Conservation (phyloP, 495 filamentous ascomycete genomes). For the Aspergillus nanangensis region DNA sequence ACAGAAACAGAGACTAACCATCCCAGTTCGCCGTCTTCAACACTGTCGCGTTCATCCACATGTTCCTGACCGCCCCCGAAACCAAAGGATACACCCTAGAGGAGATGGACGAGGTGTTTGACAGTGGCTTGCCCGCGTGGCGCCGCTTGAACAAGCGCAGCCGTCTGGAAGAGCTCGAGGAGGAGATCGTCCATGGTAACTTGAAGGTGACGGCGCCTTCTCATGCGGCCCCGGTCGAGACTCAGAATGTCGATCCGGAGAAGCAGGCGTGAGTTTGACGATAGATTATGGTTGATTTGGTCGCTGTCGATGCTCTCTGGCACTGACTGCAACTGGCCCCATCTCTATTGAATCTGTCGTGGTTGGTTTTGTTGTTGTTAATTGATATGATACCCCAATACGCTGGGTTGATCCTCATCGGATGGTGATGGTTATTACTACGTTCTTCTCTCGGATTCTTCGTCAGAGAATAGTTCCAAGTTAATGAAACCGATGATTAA, state of each 20-base stretch:
- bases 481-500: too few relatives aligned
- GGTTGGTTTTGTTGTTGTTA: too few relatives aligned
- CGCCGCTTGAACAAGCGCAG: constrained; percentile 8
- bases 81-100: constrained; percentile 48
- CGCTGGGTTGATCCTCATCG: too few relatives aligned
- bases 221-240: too few relatives aligned
- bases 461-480: too few relatives aligned
- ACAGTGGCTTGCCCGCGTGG: constrained; percentile 16
- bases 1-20: too few relatives aligned
- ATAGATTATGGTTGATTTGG: not conserved
- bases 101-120: constrained; percentile 44
- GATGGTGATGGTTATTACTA: too few relatives aligned
- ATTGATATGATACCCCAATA: too few relatives aligned
- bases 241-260: not conserved
- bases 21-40: constrained; percentile 17
- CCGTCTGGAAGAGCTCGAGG: constrained; percentile 9
- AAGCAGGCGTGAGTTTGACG: not conserved
- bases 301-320: not conserved
- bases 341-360: too few relatives aligned
- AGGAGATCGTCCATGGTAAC: constrained; percentile 14
- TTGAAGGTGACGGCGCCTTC: constrained; percentile 6
- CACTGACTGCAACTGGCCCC: too few relatives aligned
- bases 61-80: constrained; percentile 55
- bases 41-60: constrained; percentile 28
- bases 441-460: too few relatives aligned